Percentiles rank a stretch among this genome's conserved stretches.
These are phyloP conservation scores for Termitomyces sp. DNA, from an alignment of 1,284 basidiomycete species.

Conservation along the genomic window DNA sequence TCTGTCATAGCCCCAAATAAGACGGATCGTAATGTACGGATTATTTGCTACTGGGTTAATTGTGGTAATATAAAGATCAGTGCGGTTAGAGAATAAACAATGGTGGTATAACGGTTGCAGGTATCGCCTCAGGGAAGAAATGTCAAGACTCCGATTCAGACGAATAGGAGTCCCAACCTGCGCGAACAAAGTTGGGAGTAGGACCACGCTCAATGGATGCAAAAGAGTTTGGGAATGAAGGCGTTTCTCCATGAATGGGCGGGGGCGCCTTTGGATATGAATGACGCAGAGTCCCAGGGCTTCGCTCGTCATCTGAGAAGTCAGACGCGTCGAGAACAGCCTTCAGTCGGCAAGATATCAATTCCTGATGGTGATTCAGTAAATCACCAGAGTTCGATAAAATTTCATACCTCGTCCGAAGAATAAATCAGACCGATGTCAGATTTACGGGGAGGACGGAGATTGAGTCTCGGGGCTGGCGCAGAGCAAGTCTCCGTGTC, in stretches of 20 bases:
- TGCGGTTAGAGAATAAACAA: conserved; percentile 10
- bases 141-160: conserved; percentile 16
- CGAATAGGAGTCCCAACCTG: conserved; percentile 57
- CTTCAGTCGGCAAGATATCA: conserved; percentile 15
- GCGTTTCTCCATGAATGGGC: conserved; percentile 21
- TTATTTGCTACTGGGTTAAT: conserved; percentile 3
- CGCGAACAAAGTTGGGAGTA: conserved; percentile 44
- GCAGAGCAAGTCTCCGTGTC: not conserved
- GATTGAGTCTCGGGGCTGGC: not conserved
- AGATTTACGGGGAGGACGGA: conserved; percentile 9
- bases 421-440: conserved; percentile 15
- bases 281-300: conserved; percentile 11
- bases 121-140: not conserved
- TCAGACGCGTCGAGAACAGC: conserved; percentile 21
- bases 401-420: conserved; percentile 19
- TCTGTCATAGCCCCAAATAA: not conserved
- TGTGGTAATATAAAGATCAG: conserved; percentile 1
- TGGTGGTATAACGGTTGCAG: conserved; percentile 6
- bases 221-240: conserved; percentile 34
- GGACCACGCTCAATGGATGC: conserved; percentile 31
- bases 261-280: conserved; percentile 25
- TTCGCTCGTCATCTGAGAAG: conserved; percentile 20
- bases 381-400: not conserved
- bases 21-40: conserved; percentile 9
- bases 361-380: conserved; percentile 3